phyloP scores from a whole-genome alignment of 345 rosid species.

The Corymbia maculata region DNA sequence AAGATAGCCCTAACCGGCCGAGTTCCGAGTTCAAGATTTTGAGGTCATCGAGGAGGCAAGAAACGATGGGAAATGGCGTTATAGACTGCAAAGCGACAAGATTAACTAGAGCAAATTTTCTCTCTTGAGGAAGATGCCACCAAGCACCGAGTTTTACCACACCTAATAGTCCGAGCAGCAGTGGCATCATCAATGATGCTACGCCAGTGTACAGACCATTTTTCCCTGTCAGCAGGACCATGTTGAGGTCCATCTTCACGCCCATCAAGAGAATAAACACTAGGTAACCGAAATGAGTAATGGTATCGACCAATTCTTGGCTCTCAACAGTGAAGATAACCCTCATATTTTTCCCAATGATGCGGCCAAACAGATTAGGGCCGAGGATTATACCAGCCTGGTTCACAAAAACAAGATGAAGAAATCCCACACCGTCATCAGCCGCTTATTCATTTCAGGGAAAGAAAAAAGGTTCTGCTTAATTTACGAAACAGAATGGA shows the following conservation, averaged over 20 bases:
- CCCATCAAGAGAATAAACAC: constrained; percentile 10
- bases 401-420: not conserved
- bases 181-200: not conserved
- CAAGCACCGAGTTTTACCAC: not conserved
- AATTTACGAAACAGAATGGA: not conserved
- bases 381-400: not conserved
- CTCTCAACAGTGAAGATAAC: not conserved
- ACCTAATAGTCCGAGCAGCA: not conserved
- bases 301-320: not conserved
- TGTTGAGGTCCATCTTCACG: constrained; percentile 12
- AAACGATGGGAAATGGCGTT: constrained; percentile 4
- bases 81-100: not conserved
- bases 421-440: not conserved
- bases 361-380: not conserved
- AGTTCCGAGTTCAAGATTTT: constrained; percentile 13
- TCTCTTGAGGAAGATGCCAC: not conserved
- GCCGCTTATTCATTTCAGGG: not conserved
- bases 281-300: not conserved
- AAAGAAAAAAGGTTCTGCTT: not conserved
- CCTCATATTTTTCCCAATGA: not conserved
- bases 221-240: constrained; percentile 1
- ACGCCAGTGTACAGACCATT: not conserved
- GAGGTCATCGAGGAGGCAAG: constrained; percentile 1
- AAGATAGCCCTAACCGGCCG: constrained; percentile 13
- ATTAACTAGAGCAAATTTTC: not conserved